Evolutionary conservation across 306 rosid species (phyloP), one percentile per base, ranked within the genome.

Genomic region (Inga oerstediana): DNA sequence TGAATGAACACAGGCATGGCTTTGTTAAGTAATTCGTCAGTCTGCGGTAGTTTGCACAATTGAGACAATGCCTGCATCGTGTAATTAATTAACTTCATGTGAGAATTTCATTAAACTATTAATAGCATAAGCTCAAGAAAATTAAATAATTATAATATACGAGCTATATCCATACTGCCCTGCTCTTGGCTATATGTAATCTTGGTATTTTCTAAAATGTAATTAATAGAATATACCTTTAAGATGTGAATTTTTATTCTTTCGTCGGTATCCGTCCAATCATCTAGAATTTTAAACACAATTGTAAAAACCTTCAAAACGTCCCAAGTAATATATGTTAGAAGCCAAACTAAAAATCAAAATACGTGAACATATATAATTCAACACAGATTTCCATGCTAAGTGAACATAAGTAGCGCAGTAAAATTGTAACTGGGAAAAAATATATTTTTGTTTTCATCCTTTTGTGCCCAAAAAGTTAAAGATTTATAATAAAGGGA

Each of bases 31-130:
- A 24, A 71, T 0, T 5, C n/a, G 66, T 16, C 37, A 62, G 52
- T 27, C n/a, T 20, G 61, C 30, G 39, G 82, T 39, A 70, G 74
- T 72, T 32, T 65, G 62, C 54, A 81, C 43, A 85, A 32, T 76
- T 69, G 76, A 62, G 44, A 56, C 45, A 81, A 56, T 81, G 85
- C 85, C 88, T 85, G 76, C 82, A 85, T 27, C 65, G 35, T 45
- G 46, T 27, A 27, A 27, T 80, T 44, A 56, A 20, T 7, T 19
- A 54, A 19, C 10, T 54, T 54, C 61, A 54, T 19, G 22, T n/a
- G 65, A 59, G 22, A n/a, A 8, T n/a, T 2, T 52, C 20, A 52
- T 2, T n/a, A 59, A 56, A 44, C 48, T 44, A 44, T 48, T 48
- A 1, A 48, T 13, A 48, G 16, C 52, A 49, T 49, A 13, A 48